phyloP scores from a whole-genome alignment of 495 filamentous ascomycete species.

The Astrothelium subdiscretum region DNA sequence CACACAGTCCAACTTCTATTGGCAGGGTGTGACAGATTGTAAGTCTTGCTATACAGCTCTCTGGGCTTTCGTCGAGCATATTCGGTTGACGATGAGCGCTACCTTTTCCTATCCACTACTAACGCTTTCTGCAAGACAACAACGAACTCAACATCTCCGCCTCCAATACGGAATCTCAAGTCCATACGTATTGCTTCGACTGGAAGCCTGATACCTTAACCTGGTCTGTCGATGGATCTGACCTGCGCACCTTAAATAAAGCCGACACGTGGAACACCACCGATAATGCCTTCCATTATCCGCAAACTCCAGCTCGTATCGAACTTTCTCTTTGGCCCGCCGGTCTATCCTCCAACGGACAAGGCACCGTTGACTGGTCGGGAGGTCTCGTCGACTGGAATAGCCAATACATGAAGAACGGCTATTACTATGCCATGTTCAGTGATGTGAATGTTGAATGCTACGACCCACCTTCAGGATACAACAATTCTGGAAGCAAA shows the following conservation, averaged over 20 bases:
- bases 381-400: slow-evolving; percentile 87
- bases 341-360: slow-evolving; percentile 61
- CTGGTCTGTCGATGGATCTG: slow-evolving; percentile 74
- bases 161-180: slow-evolving; percentile 65
- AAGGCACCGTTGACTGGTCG: slow-evolving; percentile 85
- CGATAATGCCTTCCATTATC: slow-evolving; percentile 71
- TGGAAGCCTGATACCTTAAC: slow-evolving; percentile 78
- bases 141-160: slow-evolving; percentile 61
- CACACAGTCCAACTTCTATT: slow-evolving; percentile 94
- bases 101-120: slow-evolving; percentile 19
- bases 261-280: slow-evolving; percentile 67
- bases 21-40: slow-evolving; percentile 89
- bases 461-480: slow-evolving; percentile 58
- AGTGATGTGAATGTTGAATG: slow-evolving; percentile 69
- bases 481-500: slow-evolving; percentile 43
- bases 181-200: slow-evolving; percentile 84
- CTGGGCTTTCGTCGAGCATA: neutral
- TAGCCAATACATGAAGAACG: slow-evolving; percentile 64
- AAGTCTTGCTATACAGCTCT: slow-evolving; percentile 29
- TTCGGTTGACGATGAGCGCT: no score
- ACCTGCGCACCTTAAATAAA: slow-evolving; percentile 57
- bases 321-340: slow-evolving; percentile 96
- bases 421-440: slow-evolving; percentile 83
- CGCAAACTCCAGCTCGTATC: slow-evolving; percentile 86
- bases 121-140: slow-evolving; percentile 41